Evolutionary conservation across 192 early-diverging fungal species (phyloP), one percentile per base, ranked within the genome.

Genomic region (Linnemannia zychae): DNA sequence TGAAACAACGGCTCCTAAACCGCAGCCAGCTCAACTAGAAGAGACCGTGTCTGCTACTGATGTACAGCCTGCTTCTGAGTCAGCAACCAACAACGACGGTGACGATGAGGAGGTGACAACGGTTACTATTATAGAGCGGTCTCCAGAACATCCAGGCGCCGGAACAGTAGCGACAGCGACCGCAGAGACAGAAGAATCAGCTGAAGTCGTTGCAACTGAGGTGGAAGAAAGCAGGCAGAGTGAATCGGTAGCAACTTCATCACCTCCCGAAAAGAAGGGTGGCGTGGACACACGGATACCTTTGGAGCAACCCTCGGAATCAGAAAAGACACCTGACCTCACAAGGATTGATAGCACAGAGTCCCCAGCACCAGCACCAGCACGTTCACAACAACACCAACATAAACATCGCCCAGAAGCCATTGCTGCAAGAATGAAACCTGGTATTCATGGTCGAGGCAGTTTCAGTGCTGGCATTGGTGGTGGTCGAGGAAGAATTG

Each of bases 391-490:
- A 24, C 66, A 67, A 36, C 66, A 71, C 1, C 69, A 71, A 20
- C 40, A 60, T 6, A 20, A 18, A 37, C 69, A 67, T 11, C 76
- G 71, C 18, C 81, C 75, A 38, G 57, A 49, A 28, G 81, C 76
- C 2, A 71, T 84, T 22, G 76, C 76, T 1, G 71, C 81, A 48
- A 46, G 81, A 31, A 73, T 84, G 81, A 68, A 24, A 34, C 76
- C 63, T n/a, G 72, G 76, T 4, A 65, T 73, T 22, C 81, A 78
- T 71, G 72, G 75, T 33, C 50, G 67, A 4, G 81, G 75, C 12
- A 63, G 57, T 31, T 31, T 63, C 31, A 31, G 57, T 13, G 57
- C 48, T 18, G 72, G 76, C 1, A 65, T 73, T n/a, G 76, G 74
- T 71, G 72, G 75, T 40, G 36, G 67, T 7, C 66, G 75, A 9